Conservation (phyloP, 108 stramenopile genomes). For the Fragilariopsis cylindrus region DNA sequence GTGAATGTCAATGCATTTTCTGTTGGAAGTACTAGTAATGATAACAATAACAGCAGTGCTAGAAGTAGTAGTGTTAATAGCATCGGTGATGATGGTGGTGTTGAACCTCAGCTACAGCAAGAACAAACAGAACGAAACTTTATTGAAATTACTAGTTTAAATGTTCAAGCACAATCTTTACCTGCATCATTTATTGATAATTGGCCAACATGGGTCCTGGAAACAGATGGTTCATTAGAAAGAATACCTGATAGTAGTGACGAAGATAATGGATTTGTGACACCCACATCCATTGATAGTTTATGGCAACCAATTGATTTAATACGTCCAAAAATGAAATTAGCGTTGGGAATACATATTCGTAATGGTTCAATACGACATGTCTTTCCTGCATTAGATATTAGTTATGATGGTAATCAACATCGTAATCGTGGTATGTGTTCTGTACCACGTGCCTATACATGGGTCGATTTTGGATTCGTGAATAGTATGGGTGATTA, state of each 20-base stretch:
- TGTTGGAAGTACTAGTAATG: no score
- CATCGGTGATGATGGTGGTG: no score
- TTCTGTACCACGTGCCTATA: slow-evolving; percentile 35
- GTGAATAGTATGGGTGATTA: slow-evolving; percentile 11
- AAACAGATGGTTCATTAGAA: neutral
- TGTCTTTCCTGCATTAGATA: slow-evolving; percentile 40
- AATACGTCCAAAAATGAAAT: slow-evolving; percentile 26
- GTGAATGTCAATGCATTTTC: no score
- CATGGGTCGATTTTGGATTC: slow-evolving; percentile 30
- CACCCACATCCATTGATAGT: slow-evolving; percentile 29
- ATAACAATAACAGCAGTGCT: no score
- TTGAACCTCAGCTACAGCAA: no score
- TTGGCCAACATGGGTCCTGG: slow-evolving; percentile 36
- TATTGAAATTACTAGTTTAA: slow-evolving; percentile 6
- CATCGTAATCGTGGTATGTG: slow-evolving; percentile 44
- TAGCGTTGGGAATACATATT: slow-evolving; percentile 40
- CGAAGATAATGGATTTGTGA: slow-evolving; percentile 30
- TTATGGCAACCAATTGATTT: slow-evolving; percentile 39
- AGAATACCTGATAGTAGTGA: slow-evolving; percentile 17
- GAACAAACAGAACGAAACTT: neutral
- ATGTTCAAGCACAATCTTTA: neutral
- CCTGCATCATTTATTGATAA: slow-evolving; percentile 12
- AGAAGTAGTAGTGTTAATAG: no score
- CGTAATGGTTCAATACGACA: slow-evolving; percentile 36
- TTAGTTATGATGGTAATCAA: slow-evolving; percentile 16